These are phyloP conservation scores for Xylaria palmicola DNA, from an alignment of 495 filamentous ascomycete species.

Conservation along the genomic window DNA sequence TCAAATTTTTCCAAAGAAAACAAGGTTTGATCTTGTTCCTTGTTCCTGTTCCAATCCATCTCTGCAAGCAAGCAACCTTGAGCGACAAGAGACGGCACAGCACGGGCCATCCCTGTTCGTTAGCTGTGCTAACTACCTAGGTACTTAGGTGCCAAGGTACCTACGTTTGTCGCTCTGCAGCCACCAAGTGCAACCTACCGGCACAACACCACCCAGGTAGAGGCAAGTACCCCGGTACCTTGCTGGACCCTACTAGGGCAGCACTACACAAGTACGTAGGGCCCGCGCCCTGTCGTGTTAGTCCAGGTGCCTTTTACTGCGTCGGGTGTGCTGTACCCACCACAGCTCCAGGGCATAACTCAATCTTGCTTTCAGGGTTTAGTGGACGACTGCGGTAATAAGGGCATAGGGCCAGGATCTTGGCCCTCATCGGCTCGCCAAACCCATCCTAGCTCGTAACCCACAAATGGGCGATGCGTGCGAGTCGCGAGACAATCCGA, in stretches of 20 bases:
- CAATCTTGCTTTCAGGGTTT: not conserved
- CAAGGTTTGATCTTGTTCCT: not conserved
- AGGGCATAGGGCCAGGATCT: not conserved
- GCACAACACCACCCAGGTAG: too few relatives aligned
- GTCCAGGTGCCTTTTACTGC: not conserved
- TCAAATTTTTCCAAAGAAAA: constrained; percentile 14
- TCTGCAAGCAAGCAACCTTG: constrained; percentile 14
- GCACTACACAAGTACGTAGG: not conserved
- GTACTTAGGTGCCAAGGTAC: too few relatives aligned
- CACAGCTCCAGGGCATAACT: not conserved
- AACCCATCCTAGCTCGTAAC: constrained; percentile 1
- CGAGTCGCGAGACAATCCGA: constrained; percentile 1
- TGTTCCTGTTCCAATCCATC: too few relatives aligned
- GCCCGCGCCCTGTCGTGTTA: not conserved
- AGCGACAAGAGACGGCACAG: too few relatives aligned
- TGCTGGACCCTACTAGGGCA: not conserved
- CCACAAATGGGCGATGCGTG: constrained; percentile 5
- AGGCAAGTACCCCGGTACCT: too few relatives aligned
- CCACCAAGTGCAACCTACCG: too few relatives aligned
- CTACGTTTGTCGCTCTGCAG: too few relatives aligned
- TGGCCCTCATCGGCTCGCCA: constrained; percentile 2
- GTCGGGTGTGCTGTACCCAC: not conserved
- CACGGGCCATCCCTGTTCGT: too few relatives aligned
- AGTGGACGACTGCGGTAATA: not conserved
- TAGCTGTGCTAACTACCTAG: too few relatives aligned